Evolutionary conservation across 352 stramenopile genomes (phyloP).

Genomic region (Phytopythium montanum): DNA sequence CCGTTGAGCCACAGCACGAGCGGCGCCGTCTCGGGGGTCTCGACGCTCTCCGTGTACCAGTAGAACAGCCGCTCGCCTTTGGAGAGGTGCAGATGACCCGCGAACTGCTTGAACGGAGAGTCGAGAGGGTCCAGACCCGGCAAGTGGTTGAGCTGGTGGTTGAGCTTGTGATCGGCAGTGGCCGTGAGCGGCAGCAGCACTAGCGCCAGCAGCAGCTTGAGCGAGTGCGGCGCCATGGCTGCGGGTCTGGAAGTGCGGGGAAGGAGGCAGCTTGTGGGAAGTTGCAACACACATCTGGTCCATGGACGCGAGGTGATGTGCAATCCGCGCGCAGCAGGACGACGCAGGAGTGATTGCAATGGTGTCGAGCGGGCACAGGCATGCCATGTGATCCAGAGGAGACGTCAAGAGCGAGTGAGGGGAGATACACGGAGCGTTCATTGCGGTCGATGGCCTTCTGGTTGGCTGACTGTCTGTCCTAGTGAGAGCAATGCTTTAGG

Average conservation of each 20-base stretch:
- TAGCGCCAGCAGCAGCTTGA: conserved; percentile 15
- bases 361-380: too few relatives aligned
- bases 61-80: conserved; percentile 69
- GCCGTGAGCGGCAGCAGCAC: conserved; percentile 11
- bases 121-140: conserved; percentile 37
- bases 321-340: conserved; percentile 1
- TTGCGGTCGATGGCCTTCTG: too few relatives aligned
- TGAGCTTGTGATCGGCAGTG: conserved; percentile 37
- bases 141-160: conserved; percentile 37
- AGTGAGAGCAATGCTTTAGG: too few relatives aligned
- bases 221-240: neutral
- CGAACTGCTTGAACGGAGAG: conserved; percentile 56
- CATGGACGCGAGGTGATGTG: conserved; percentile 3
- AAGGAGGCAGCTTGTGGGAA: too few relatives aligned
- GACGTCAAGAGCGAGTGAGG: too few relatives aligned
- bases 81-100: conserved; percentile 49
- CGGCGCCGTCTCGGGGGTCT: conserved; percentile 52
- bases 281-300: conserved; percentile 5
- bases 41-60: conserved; percentile 58
- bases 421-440: too few relatives aligned
- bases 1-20: conserved; percentile 93
- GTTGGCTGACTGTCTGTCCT: too few relatives aligned
- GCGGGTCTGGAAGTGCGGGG: neutral
- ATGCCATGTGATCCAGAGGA: too few relatives aligned
- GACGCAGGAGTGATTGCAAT: too few relatives aligned